Evolutionary conservation across 768 basidiomycete genomes (phyloP), one percentile per base, ranked within the genome.

Genomic region (Pleurotus salmoneostramineus): DNA sequence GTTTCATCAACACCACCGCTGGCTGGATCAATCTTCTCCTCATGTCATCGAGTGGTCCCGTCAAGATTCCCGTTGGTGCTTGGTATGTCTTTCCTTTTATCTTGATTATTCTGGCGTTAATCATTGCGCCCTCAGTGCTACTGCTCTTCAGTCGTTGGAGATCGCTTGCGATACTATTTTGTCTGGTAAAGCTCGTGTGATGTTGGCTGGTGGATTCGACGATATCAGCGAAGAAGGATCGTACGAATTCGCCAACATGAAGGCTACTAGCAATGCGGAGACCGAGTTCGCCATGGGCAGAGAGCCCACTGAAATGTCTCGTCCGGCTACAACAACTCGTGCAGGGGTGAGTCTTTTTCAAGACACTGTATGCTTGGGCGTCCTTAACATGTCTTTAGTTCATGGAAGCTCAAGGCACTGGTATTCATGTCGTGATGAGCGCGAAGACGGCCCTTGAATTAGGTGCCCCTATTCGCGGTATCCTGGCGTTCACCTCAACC

Each of bases 181-280:
- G 36, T 90, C 91, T 5, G 92, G 95, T 60, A 99, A 99, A 72
- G 97, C 97, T 35, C 98, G 98, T 76, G 88, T 99, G 68, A 99
- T 99, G 97, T 88, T 99, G 60, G 91, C 96, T 36, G 97, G 97
- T 70, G 97, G 97, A 58, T 98, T 95, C 76, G 97, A 99, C 67
- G 97, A 99, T 70, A 84, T 98, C 70, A 91, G 89, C 62, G 97
- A 99, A 72, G 97, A 99, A 74, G 97, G 96, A 14, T 98, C 96
- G 6, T 98, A 88, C 71, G 96, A 99, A 72, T 99, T 99, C 73
- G 97, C 95, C 50, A 98, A 98, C 79, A 99, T 99, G 97, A 97
- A 98, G 74, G 97, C 97, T 1, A 99, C 97, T 4, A 93, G 91
- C 74, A 98, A 96, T 67, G 89, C 95, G 1, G 93, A 95, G 72